These are phyloP conservation scores for Cubamyces sp. DNA, from an alignment of 768 basidiomycete species.

Conservation along the genomic window DNA sequence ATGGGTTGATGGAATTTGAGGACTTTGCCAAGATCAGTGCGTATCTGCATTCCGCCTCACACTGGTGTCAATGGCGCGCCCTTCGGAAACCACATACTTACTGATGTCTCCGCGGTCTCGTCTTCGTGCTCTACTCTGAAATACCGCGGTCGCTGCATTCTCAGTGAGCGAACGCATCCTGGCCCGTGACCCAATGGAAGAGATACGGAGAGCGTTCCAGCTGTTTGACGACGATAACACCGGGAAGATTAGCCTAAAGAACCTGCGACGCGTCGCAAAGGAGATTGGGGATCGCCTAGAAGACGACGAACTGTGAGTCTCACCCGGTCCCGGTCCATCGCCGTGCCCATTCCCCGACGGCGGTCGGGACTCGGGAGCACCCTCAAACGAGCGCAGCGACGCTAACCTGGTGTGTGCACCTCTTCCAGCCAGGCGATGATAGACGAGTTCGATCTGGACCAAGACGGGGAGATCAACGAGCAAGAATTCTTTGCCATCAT, in stretches of 20 bases:
- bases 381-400: conserved; percentile 4
- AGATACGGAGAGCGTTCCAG: conserved; percentile 94
- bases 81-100: not conserved
- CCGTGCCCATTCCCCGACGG: conserved; percentile 11
- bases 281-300: conserved; percentile 95
- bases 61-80: not conserved
- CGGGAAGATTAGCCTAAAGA: conserved; percentile 90
- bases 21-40: conserved; percentile 92
- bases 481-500: conserved; percentile 97
- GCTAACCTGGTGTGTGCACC: not conserved
- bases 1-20: conserved; percentile 87
- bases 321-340: not conserved
- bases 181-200: conserved; percentile 93
- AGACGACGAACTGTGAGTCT: conserved; percentile 92
- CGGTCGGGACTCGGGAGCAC: not conserved
- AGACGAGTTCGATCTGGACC: conserved; percentile 98
- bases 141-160: not conserved
- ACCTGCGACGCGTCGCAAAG: conserved; percentile 91
- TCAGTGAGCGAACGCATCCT: conserved; percentile 94
- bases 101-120: not conserved
- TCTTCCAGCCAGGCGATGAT: conserved; percentile 96
- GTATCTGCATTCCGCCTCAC: conserved; percentile 37
- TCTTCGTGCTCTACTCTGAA: not conserved
- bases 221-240: conserved; percentile 96
- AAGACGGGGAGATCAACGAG: conserved; percentile 96